These are phyloP conservation scores for Hydnomerulius pinastri DNA, from an alignment of 768 basidiomycete species.

Conservation along the genomic window DNA sequence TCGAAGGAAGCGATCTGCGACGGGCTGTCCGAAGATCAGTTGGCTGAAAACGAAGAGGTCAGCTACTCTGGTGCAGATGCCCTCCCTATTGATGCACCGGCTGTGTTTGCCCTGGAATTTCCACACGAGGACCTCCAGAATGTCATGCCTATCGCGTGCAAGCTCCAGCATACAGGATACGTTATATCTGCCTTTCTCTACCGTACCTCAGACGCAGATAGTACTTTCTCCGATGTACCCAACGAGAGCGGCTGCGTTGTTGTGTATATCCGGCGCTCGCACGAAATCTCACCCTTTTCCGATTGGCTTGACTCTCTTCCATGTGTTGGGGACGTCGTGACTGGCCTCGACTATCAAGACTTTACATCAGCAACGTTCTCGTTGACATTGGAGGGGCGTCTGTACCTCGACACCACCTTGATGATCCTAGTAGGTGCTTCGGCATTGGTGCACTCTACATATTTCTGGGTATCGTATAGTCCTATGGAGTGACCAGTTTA, in stretches of 20 bases:
- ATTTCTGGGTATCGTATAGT: too few species aligned
- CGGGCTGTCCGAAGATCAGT: background rate
- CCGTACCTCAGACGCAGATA: constrained; percentile 1
- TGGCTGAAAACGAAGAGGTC: too few species aligned
- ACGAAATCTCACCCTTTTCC: constrained; percentile 3
- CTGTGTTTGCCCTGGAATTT: constrained; percentile 34
- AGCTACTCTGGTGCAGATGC: background rate
- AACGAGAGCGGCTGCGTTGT: too few species aligned
- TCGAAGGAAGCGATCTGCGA: constrained; percentile 11
- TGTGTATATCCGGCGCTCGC: constrained; percentile 5
- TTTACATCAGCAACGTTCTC: constrained; percentile 6
- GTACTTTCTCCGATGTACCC: background rate
- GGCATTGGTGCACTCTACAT: too few species aligned
- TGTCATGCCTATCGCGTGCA: too few species aligned
- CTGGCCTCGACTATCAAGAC: constrained; percentile 28
- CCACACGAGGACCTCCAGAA: too few species aligned
- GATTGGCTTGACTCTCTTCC: too few species aligned
- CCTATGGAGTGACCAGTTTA: constrained; percentile 56
- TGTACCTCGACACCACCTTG: constrained; percentile 22
- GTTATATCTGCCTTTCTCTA: constrained; percentile 28
- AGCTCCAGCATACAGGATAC: too few species aligned
- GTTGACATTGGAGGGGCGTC: constrained; percentile 7
- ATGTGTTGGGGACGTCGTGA: constrained; percentile 30
- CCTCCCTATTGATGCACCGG: constrained; percentile 1
- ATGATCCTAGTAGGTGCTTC: too few species aligned